phyloP scores from a whole-genome alignment of 768 basidiomycete genomes.

The Clitopilus hobsonii region DNA sequence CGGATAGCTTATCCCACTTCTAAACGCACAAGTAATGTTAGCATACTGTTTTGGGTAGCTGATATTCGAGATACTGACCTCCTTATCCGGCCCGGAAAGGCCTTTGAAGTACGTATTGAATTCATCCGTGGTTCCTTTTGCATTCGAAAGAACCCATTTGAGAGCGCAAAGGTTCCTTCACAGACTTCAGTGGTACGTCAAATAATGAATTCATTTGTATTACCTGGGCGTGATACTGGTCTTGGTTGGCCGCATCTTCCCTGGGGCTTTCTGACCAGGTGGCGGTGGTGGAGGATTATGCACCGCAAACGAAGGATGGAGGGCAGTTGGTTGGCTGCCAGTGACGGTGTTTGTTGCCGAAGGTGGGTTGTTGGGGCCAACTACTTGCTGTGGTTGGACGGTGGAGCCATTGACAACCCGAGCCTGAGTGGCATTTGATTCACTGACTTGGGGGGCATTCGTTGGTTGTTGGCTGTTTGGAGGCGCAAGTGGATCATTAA shows the following conservation, averaged over 20 bases:
- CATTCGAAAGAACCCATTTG: background rate
- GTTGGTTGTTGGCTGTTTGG: background rate
- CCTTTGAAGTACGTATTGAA: background rate
- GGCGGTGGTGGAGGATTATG: background rate
- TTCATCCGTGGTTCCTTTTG: background rate
- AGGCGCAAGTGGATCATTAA: background rate
- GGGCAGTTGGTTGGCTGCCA: background rate
- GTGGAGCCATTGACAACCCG: background rate
- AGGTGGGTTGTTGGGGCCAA: background rate
- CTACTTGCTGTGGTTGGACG: background rate
- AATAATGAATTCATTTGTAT: background rate
- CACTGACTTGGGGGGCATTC: background rate
- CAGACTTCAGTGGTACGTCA: background rate
- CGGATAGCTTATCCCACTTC: background rate
- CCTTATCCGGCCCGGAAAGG: background rate
- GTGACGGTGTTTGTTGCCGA: too few relatives aligned
- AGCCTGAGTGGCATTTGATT: background rate
- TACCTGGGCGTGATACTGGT: background rate
- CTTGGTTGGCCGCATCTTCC: background rate
- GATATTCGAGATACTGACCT: background rate
- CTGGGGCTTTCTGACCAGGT: background rate
- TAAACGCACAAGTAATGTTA: background rate
- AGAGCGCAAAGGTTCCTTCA: background rate
- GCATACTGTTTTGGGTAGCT: background rate
- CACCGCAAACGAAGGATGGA: background rate